phyloP scores from a whole-genome alignment of 495 filamentous ascomycete genomes.

The Lepidopterella palustris region DNA sequence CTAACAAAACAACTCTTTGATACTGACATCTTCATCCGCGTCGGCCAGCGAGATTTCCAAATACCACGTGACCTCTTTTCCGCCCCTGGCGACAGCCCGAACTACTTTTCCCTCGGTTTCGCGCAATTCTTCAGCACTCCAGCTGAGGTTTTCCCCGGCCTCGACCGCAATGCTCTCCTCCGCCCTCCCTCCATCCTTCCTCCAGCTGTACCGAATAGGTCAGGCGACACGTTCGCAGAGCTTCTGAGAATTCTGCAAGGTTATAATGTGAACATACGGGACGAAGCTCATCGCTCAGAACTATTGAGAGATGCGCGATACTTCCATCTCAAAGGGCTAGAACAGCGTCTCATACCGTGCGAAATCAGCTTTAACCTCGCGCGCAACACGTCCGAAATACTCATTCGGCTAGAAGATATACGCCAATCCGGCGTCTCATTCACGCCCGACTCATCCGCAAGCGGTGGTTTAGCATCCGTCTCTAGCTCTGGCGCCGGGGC shows the following conservation, averaged over 20 bases:
- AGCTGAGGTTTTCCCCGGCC: conserved; percentile 76
- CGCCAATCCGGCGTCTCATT: conserved; percentile 76
- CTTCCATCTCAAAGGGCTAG: conserved; percentile 84
- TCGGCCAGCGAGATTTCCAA: conserved; percentile 79
- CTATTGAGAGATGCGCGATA: conserved; percentile 85
- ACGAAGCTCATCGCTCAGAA: conserved; percentile 69
- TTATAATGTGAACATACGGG: conserved; percentile 74
- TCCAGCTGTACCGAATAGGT: conserved; percentile 72
- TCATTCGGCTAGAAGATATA: conserved; percentile 76
- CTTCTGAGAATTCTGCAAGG: conserved; percentile 79
- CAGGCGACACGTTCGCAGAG: conserved; percentile 72
- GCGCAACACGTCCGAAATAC: conserved; percentile 64
- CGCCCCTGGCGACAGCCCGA: conserved; percentile 77
- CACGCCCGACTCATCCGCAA: conserved; percentile 36
- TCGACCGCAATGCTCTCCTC: conserved; percentile 72
- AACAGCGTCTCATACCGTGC: conserved; percentile 80
- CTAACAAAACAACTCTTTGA: conserved; percentile 92
- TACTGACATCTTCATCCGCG: conserved; percentile 82
- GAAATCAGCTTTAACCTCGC: conserved; percentile 68
- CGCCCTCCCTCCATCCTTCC: conserved; percentile 83
- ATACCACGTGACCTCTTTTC: conserved; percentile 86
- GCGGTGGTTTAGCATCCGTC: conserved; percentile 1
- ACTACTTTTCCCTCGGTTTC: conserved; percentile 94
- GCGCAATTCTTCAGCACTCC: conserved; percentile 79
- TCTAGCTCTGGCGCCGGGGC: neutral